Percentiles rank a stretch among this genome's conserved stretches.
These are phyloP conservation scores for Phylloporus sp. DNA, from an alignment of 768 basidiomycete genomes.

Conservation along the genomic window DNA sequence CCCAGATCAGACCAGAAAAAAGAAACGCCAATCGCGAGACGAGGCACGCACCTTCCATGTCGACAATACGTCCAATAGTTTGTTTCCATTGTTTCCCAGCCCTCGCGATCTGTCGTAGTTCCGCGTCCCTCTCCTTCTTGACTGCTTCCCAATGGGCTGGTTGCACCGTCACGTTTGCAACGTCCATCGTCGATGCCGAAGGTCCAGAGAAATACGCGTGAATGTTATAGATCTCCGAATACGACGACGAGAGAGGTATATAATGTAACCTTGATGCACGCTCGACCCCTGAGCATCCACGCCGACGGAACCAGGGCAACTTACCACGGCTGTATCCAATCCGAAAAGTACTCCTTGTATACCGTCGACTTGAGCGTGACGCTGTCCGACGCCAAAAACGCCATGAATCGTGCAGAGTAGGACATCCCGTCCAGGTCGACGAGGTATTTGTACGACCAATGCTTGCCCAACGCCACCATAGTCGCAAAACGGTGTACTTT, in stretches of 20 bases:
- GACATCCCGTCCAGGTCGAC: slow-evolving; percentile 94
- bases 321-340: slow-evolving; percentile 90
- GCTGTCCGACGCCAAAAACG: slow-evolving; percentile 81
- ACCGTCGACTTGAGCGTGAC: slow-evolving; percentile 88
- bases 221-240: slow-evolving; percentile 91
- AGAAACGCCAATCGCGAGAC: no score
- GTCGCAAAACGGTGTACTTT: slow-evolving; percentile 65
- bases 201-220: slow-evolving; percentile 91
- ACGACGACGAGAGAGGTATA: slow-evolving; percentile 84
- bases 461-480: slow-evolving; percentile 73
- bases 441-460: slow-evolving; percentile 93
- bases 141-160: slow-evolving; percentile 28
- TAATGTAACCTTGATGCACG: slow-evolving; percentile 74
- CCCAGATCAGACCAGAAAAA: not conserved
- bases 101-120: slow-evolving; percentile 75
- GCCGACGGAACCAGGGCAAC: slow-evolving; percentile 14
- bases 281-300: not conserved
- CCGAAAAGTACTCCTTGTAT: slow-evolving; percentile 85
- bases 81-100: slow-evolving; percentile 94
- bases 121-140: slow-evolving; percentile 59
- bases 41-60: slow-evolving; percentile 79
- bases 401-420: slow-evolving; percentile 87
- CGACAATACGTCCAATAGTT: slow-evolving; percentile 72
- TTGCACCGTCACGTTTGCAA: slow-evolving; percentile 46
- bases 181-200: slow-evolving; percentile 50